These are phyloP conservation scores for Fusarium aywerte DNA, from an alignment of 2,329 filamentous ascomycete genomes.

Conservation along the genomic window DNA sequence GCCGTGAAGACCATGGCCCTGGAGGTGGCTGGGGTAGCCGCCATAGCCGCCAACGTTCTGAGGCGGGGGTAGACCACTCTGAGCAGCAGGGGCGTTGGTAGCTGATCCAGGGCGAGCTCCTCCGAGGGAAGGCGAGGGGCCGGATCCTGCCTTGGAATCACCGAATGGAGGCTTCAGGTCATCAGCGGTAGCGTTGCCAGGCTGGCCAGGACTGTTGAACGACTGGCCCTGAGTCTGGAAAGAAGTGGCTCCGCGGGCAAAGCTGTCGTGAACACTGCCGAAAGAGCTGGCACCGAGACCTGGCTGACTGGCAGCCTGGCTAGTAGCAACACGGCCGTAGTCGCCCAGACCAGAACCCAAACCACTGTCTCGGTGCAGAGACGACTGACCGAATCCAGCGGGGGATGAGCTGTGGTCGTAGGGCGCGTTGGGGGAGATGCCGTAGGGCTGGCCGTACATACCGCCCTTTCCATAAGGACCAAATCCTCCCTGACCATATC, in stretches of 20 bases:
- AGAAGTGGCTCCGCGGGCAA: slow-evolving; percentile 62
- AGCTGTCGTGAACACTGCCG: slow-evolving; percentile 65
- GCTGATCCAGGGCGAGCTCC: slow-evolving; percentile 69
- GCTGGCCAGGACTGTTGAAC: slow-evolving; percentile 63
- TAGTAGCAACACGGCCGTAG: slow-evolving; percentile 63
- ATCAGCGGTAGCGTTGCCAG: slow-evolving; percentile 57
- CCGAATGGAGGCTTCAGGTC: slow-evolving; percentile 68
- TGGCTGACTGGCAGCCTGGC: slow-evolving; percentile 62
- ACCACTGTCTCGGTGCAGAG: slow-evolving; percentile 63
- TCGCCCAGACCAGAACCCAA: slow-evolving; percentile 64
- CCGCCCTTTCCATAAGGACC: slow-evolving; percentile 66
- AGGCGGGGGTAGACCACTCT: slow-evolving; percentile 66
- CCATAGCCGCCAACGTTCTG: slow-evolving; percentile 66
- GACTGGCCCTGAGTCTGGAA: slow-evolving; percentile 67
- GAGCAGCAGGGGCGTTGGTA: slow-evolving; percentile 60
- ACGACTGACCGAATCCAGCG: slow-evolving; percentile 65
- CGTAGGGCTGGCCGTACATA: slow-evolving; percentile 67
- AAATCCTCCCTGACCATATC: slow-evolving; percentile 64
- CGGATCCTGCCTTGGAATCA: slow-evolving; percentile 64
- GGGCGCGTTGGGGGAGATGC: slow-evolving; percentile 65
- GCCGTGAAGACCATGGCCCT: slow-evolving; percentile 64
- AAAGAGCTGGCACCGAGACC: slow-evolving; percentile 63
- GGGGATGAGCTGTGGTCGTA: slow-evolving; percentile 67
- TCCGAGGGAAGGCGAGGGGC: slow-evolving; percentile 67
- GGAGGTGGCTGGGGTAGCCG: slow-evolving; percentile 66